Conservation (phyloP, 225 moss, liverwort and hornwort species). For the Asterella californica region DNA sequence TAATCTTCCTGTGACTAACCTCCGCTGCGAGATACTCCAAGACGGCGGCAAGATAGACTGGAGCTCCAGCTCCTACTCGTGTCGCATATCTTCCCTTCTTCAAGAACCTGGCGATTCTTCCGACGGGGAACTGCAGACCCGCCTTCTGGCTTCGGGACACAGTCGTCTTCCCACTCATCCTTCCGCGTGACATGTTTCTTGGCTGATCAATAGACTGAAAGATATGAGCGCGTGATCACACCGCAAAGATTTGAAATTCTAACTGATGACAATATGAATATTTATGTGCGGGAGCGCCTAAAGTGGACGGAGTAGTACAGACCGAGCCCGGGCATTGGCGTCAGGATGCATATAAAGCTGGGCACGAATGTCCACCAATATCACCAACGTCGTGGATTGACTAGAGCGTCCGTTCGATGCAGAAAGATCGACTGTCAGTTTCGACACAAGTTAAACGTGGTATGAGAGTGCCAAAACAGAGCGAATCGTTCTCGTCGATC, state of each 20-base stretch:
- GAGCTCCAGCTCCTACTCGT: conserved; percentile 27
- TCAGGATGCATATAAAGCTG: neutral
- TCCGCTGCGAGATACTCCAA: conserved; percentile 34
- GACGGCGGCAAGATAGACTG: conserved; percentile 27
- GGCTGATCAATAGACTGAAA: too few species aligned
- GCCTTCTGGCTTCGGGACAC: conserved; percentile 34
- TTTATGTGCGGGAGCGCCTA: neutral
- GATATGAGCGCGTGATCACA: too few species aligned
- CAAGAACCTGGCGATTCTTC: conserved; percentile 28
- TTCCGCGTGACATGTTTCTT: conserved; percentile 25
- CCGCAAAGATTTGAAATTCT: neutral
- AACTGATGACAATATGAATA: neutral
- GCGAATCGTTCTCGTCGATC: too few species aligned
- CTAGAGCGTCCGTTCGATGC: neutral
- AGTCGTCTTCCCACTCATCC: conserved; percentile 24
- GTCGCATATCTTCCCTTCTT: conserved; percentile 25
- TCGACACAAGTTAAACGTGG: neutral
- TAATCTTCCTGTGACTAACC: neutral
- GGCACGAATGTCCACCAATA: neutral
- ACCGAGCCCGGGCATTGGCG: too few species aligned
- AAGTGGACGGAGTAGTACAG: too few species aligned
- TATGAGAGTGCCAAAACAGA: neutral
- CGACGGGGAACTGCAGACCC: conserved; percentile 31
- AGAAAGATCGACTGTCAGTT: neutral
- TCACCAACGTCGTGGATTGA: conserved; percentile 4